A percentile compares a stretch with the other conserved stretches of the same genome.
phyloP scores from a whole-genome alignment of 2,329 filamentous ascomycete genomes.

The Clarireedia hainanense region DNA sequence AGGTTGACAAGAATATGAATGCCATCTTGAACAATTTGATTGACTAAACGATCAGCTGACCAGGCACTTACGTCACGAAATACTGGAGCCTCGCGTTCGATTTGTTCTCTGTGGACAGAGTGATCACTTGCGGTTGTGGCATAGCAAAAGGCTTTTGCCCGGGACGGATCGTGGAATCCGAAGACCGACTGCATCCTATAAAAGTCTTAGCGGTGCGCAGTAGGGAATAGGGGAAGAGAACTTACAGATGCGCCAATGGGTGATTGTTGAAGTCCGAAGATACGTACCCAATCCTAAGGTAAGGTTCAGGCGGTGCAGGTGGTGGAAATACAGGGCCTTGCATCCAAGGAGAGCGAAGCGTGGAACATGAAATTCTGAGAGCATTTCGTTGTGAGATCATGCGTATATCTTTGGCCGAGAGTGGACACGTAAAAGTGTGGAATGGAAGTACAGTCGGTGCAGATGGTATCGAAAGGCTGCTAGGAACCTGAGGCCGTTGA shows the following conservation, averaged over 20 bases:
- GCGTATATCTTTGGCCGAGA: conserved; percentile 85
- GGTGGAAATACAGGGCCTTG: conserved; percentile 75
- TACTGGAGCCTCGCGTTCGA: conserved; percentile 83
- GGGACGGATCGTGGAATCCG: conserved; percentile 68
- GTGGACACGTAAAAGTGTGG: conserved; percentile 92
- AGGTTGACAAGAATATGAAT: conserved; percentile 95
- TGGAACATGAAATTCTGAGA: conserved; percentile 84
- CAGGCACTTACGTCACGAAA: conserved; percentile 85
- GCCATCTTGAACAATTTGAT: conserved; percentile 77
- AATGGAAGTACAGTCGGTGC: conserved; percentile 94
- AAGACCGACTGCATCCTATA: conserved; percentile 92
- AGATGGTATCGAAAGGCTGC: conserved; percentile 66
- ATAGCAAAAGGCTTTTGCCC: conserved; percentile 85
- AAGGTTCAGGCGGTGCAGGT: conserved; percentile 70
- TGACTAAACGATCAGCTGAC: conserved; percentile 74
- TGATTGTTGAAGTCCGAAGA: conserved; percentile 99
- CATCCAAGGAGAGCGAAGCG: conserved; percentile 80
- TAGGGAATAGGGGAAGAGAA: conserved; percentile 18
- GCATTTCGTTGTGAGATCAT: conserved; percentile 94
- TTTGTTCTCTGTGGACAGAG: conserved; percentile 83
- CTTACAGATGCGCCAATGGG: conserved; percentile 77
- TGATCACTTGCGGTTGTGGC: conserved; percentile 88
- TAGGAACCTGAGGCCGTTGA: conserved; percentile 63
- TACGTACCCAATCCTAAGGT: conserved; percentile 89
- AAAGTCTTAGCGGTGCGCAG: background rate